These are phyloP conservation scores for Aspergillus bombycis DNA, from an alignment of 2,329 filamentous ascomycete species.

Conservation along the genomic window DNA sequence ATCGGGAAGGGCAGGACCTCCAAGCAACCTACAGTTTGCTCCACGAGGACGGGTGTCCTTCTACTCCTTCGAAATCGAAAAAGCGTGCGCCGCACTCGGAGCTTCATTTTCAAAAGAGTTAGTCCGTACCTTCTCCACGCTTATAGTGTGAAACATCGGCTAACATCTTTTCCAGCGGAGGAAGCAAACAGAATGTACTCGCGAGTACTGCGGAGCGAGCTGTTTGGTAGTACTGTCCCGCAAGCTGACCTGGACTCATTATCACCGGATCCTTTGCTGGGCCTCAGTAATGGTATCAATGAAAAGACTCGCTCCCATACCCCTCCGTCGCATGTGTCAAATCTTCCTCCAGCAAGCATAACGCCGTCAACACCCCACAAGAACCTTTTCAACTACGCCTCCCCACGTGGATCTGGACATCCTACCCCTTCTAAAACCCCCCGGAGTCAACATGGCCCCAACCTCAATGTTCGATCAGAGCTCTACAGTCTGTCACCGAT, in stretches of 20 bases:
- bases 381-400: conserved; percentile 92
- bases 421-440: conserved; percentile 88
- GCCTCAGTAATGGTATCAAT: conserved; percentile 54
- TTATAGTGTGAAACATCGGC: conserved; percentile 8
- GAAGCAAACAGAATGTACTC: conserved; percentile 95
- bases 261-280: conserved; percentile 58
- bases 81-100: conserved; percentile 86
- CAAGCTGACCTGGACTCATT: conserved; percentile 70
- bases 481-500: conserved; percentile 96
- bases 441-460: conserved; percentile 82
- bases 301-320: conserved; percentile 77
- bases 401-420: conserved; percentile 74
- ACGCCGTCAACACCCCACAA: conserved; percentile 96
- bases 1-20: conserved; percentile 87
- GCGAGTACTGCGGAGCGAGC: conserved; percentile 80
- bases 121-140: conserved; percentile 35
- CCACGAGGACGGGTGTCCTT: conserved; percentile 89
- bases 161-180: conserved; percentile 61
- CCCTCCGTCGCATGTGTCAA: conserved; percentile 70
- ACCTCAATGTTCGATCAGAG: conserved; percentile 86
- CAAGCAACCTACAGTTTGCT: conserved; percentile 90
- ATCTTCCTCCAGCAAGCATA: conserved; percentile 70
- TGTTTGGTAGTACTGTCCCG: conserved; percentile 89
- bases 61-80: conserved; percentile 83
- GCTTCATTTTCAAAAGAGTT: conserved; percentile 91